Percentiles rank a stretch among this genome's conserved stretches.
Evolutionary conservation across 257 asterid genomes (phyloP).

Genomic region (Petunia secreta): DNA sequence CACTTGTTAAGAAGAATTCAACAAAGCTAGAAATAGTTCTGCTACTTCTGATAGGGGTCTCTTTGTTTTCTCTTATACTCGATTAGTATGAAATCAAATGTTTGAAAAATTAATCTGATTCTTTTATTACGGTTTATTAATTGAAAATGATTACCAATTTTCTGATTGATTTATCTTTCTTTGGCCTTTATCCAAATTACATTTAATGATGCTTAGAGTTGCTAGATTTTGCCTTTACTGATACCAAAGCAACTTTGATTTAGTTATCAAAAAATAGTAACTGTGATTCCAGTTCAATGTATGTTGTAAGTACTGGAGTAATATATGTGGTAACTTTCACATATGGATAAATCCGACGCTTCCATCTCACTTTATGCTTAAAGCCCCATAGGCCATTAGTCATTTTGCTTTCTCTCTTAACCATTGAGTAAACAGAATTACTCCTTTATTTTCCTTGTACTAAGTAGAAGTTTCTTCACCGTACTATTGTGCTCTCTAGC

Average conservation of each 20-base stretch:
- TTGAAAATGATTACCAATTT: slow-evolving; percentile 13
- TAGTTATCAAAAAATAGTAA: not conserved
- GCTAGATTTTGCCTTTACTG: slow-evolving; percentile 17
- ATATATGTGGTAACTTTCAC: not conserved
- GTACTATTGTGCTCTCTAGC: not conserved
- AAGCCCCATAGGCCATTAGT: slow-evolving; percentile 1
- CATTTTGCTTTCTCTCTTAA: not conserved
- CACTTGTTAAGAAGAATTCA: not conserved
- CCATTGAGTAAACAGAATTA: slow-evolving; percentile 16
- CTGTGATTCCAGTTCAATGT: slow-evolving; percentile 1
- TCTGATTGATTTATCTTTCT: not conserved
- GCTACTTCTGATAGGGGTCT: slow-evolving; percentile 10
- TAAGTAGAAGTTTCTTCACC: not conserved
- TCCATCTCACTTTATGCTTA: slow-evolving; percentile 15
- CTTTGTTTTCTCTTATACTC: not conserved
- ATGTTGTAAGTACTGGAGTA: not conserved
- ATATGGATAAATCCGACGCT: not conserved
- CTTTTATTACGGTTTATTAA: not conserved
- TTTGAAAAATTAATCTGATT: not conserved
- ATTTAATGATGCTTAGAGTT: not conserved
- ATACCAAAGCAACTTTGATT: not conserved
- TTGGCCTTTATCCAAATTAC: not conserved
- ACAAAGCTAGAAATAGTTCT: not conserved
- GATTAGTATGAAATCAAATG: not conserved
- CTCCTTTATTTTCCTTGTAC: slow-evolving; percentile 18